phyloP scores from a whole-genome alignment of 225 moss, liverwort and hornwort species.

The Takakia lepidozioides region DNA sequence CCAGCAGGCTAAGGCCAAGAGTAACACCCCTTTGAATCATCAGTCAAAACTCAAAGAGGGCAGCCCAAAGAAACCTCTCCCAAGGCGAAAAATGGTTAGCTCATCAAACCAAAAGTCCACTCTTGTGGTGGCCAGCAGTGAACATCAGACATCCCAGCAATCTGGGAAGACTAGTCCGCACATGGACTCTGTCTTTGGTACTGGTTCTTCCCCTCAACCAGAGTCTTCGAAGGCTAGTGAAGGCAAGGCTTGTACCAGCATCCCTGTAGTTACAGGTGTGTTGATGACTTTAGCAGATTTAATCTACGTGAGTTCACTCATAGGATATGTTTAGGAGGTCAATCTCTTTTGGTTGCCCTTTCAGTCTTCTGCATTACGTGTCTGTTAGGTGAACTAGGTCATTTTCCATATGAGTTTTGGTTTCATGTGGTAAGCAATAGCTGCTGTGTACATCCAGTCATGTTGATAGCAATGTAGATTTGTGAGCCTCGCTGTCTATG shows the following conservation, averaged over 20 bases:
- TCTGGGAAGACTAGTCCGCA: slow-evolving; percentile 2
- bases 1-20: slow-evolving; percentile 2
- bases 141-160: slow-evolving; percentile 15
- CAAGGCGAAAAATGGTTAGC: slow-evolving; percentile 26
- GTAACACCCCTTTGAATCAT: background rate
- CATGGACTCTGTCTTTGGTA: slow-evolving; percentile 12
- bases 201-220: slow-evolving; percentile 16
- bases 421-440: too few relatives aligned
- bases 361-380: too few relatives aligned
- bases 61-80: background rate
- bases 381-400: too few relatives aligned
- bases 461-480: too few relatives aligned
- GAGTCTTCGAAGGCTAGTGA: slow-evolving; percentile 19
- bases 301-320: too few relatives aligned
- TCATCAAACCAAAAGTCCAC: slow-evolving; percentile 25
- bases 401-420: too few relatives aligned
- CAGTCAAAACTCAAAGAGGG: background rate
- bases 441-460: too few relatives aligned
- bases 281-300: too few relatives aligned
- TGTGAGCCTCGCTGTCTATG: too few relatives aligned
- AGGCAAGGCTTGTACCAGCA: slow-evolving; percentile 13
- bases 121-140: slow-evolving; percentile 16
- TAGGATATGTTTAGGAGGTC: too few relatives aligned
- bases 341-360: too few relatives aligned
- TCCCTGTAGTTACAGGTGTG: slow-evolving; percentile 25